A percentile compares a stretch with the other conserved stretches of the same genome.
Conservation (phyloP, 805 yeast genomes). For the Starmerella stigmatis region DNA sequence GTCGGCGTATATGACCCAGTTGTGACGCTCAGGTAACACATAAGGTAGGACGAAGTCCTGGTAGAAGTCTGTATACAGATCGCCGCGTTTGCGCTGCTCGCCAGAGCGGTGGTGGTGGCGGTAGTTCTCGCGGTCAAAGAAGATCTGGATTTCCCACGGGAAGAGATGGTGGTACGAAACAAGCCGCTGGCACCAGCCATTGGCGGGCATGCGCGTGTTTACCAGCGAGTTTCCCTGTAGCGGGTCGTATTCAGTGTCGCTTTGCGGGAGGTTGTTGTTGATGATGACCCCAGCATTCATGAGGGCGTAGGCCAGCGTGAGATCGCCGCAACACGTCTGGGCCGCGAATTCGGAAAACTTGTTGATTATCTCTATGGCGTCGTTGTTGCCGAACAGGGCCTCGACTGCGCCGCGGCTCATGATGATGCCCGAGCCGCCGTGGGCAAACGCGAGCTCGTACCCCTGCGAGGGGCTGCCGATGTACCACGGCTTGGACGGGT, state of each 20-base stretch:
- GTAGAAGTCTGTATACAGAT: slow-evolving; percentile 26
- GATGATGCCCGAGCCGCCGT: slow-evolving; percentile 33
- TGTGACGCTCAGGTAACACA: slow-evolving; percentile 14
- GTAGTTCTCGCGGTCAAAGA: slow-evolving; percentile 13
- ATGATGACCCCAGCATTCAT: slow-evolving; percentile 17
- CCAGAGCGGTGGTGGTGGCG: not conserved
- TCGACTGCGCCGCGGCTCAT: slow-evolving; percentile 29
- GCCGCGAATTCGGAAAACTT: slow-evolving; percentile 24
- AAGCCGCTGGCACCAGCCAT: slow-evolving; percentile 14
- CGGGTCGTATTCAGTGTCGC: slow-evolving; percentile 1
- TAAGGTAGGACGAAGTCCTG: slow-evolving; percentile 28
- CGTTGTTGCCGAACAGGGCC: slow-evolving; percentile 20
- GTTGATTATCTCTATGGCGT: slow-evolving; percentile 12
- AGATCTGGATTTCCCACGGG: slow-evolving; percentile 16
- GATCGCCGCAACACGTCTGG: slow-evolving; percentile 31
- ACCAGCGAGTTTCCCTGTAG: slow-evolving; percentile 8
- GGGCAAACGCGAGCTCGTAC: slow-evolving; percentile 27
- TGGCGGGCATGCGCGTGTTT: slow-evolving; percentile 3
- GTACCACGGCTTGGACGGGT: slow-evolving; percentile 22
- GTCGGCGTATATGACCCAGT: slow-evolving; percentile 23
- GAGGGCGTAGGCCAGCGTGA: slow-evolving; percentile 27
- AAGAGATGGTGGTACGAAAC: slow-evolving; percentile 6
- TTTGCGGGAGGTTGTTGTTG: slow-evolving; percentile 9
- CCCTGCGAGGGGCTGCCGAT: not conserved
- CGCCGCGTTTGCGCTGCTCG: not conserved